A percentile compares a stretch with the other conserved stretches of the same genome.
These are phyloP conservation scores for Bocquillonia castaneifolia DNA, from an alignment of 441 rosid species.

Conservation along the genomic window DNA sequence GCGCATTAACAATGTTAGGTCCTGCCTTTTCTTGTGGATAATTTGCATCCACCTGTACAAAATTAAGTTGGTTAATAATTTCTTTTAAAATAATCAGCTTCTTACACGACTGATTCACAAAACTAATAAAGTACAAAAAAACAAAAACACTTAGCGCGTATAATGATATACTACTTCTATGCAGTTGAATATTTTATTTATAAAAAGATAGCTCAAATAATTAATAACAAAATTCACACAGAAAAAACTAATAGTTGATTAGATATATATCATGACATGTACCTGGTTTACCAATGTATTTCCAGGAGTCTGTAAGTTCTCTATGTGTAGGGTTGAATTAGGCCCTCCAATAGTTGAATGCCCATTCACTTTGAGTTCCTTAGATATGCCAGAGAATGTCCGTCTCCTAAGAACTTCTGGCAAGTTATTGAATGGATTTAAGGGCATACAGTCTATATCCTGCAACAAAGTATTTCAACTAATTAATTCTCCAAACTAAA, in stretches of 20 bases:
- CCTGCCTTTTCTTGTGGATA: constrained; percentile 37
- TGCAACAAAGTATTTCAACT: constrained; percentile 35
- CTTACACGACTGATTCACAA: not conserved
- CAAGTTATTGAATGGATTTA: constrained; percentile 75
- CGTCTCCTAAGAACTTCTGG: constrained; percentile 82
- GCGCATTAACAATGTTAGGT: constrained; percentile 37
- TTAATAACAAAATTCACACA: too few species aligned
- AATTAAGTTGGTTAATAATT: constrained; percentile 6
- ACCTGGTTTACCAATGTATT: constrained; percentile 45
- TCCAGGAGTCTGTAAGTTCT: constrained; percentile 35
- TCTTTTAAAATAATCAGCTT: not conserved
- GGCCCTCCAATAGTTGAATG: constrained; percentile 41
- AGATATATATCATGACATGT: constrained; percentile 27
- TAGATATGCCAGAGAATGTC: constrained; percentile 35
- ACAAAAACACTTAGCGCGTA: too few species aligned
- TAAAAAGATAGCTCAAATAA: not conserved
- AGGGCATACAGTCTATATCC: constrained; percentile 99
- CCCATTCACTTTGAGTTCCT: constrained; percentile 49
- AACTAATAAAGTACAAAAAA: not conserved
- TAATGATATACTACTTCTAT: not conserved
- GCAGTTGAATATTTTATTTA: not conserved
- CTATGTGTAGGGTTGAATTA: constrained; percentile 41
- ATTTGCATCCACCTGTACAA: constrained; percentile 41
- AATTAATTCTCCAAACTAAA: constrained; percentile 6
- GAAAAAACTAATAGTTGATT: not conserved